Evolutionary conservation across 805 yeast genomes (phyloP).

Genomic region (Ogataea salicorniae): DNA sequence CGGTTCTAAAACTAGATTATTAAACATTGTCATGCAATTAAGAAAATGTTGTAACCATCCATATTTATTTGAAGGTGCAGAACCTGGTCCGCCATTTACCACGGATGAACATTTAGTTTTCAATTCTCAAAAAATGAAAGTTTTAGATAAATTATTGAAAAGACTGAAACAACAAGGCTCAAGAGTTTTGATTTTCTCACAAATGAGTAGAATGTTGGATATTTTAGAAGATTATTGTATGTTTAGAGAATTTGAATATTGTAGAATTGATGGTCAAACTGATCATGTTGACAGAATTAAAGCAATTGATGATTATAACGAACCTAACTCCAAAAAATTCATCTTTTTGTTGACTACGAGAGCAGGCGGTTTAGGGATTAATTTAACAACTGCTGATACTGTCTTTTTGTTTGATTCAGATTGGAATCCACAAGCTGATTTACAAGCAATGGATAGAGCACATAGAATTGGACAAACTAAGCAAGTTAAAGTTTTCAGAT

Average conservation of each 20-base stretch:
- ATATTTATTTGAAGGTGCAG: conserved; percentile 96
- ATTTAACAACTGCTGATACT: conserved; percentile 85
- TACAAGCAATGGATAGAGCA: conserved; percentile 98
- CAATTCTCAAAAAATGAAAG: conserved; percentile 88
- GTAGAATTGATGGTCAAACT: conserved; percentile 92
- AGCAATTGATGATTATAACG: conserved; percentile 89
- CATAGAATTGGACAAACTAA: conserved; percentile 96
- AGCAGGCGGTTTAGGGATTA: conserved; percentile 96
- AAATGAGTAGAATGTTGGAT: conserved; percentile 87
- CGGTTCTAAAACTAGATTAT: conserved; percentile 83
- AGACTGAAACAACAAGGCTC: conserved; percentile 74
- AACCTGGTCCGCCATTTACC: conserved; percentile 96
- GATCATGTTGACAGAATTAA: conserved; percentile 87
- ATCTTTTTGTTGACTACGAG: conserved; percentile 84
- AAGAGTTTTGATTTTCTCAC: conserved; percentile 86
- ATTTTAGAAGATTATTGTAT: conserved; percentile 89
- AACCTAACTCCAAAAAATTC: conserved; percentile 76
- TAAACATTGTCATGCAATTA: conserved; percentile 94
- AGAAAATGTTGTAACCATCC: conserved; percentile 98
- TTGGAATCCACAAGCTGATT: conserved; percentile 98
- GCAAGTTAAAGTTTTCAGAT: conserved; percentile 87
- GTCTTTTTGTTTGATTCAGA: conserved; percentile 88
- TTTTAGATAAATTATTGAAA: conserved; percentile 75
- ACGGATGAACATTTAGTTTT: conserved; percentile 88
- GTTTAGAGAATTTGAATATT: conserved; percentile 77